These are phyloP conservation scores for Wickerhamiella australiensis DNA, from an alignment of 805 yeast genomes.

Conservation along the genomic window DNA sequence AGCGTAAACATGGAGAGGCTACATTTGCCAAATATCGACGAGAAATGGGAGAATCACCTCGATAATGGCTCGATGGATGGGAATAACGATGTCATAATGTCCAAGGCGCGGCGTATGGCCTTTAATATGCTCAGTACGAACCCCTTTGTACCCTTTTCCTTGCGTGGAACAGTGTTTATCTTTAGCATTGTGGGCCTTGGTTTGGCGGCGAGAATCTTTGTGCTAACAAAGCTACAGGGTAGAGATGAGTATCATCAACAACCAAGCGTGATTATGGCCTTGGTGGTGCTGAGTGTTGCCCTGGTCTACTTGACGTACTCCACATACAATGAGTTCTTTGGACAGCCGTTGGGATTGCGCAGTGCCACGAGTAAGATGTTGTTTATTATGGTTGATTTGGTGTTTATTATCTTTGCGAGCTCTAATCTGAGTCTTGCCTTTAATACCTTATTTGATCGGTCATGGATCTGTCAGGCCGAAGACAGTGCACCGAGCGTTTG, in stretches of 20 bases:
- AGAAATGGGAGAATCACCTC: conserved; percentile 20
- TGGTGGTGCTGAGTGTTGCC: conserved; percentile 71
- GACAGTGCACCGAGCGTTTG: conserved; percentile 45
- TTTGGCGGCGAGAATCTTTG: conserved; percentile 44
- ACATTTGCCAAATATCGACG: conserved; percentile 16
- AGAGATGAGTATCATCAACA: conserved; percentile 14
- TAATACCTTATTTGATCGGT: conserved; percentile 63
- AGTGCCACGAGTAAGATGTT: conserved; percentile 74
- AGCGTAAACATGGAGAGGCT: conserved; percentile 11
- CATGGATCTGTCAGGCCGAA: conserved; percentile 57
- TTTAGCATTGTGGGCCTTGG: conserved; percentile 60
- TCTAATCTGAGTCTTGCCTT: conserved; percentile 81
- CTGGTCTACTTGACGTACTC: conserved; percentile 66
- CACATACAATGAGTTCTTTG: conserved; percentile 81
- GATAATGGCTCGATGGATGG: conserved; percentile 6
- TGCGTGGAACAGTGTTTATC: conserved; percentile 48
- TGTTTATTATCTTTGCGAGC: conserved; percentile 78
- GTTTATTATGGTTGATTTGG: conserved; percentile 64
- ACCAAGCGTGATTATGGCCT: conserved; percentile 87
- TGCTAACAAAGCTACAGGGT: conserved; percentile 25
- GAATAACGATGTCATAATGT: conserved; percentile 2
- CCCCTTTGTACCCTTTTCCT: conserved; percentile 68
- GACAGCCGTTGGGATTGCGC: conserved; percentile 84
- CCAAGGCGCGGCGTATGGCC: conserved; percentile 5
- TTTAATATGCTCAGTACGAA: conserved; percentile 45